These are phyloP conservation scores for Lactifluus rugatus DNA, from an alignment of 768 basidiomycete genomes.

Conservation along the genomic window DNA sequence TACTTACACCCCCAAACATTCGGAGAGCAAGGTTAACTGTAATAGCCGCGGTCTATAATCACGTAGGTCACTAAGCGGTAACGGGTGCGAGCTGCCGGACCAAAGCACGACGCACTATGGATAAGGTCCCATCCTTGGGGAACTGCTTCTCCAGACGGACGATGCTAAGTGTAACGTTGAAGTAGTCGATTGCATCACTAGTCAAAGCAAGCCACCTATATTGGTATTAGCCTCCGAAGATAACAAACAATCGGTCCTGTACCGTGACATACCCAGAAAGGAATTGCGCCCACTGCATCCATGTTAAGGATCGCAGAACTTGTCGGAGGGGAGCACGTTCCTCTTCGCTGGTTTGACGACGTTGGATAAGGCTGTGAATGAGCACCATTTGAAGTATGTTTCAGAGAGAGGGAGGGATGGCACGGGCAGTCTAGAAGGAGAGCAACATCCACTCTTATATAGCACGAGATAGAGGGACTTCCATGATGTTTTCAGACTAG, in stretches of 20 bases:
- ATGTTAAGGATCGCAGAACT: slow-evolving; percentile 34
- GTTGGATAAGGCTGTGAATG: not conserved
- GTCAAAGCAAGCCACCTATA: slow-evolving; percentile 76
- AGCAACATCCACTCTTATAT: not conserved
- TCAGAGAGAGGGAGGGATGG: not conserved
- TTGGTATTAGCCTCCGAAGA: not conserved
- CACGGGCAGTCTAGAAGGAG: not conserved
- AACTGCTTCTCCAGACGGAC: slow-evolving; percentile 40
- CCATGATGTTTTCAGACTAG: too few relatives aligned
- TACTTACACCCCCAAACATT: slow-evolving; percentile 54
- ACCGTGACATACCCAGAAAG: slow-evolving; percentile 41
- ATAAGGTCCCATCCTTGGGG: slow-evolving; percentile 25
- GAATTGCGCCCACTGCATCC: slow-evolving; percentile 44
- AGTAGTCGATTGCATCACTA: slow-evolving; percentile 79
- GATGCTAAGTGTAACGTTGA: slow-evolving; percentile 56
- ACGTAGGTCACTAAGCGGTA: not conserved
- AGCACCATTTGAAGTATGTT: not conserved
- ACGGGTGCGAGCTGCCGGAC: not conserved
- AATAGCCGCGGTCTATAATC: slow-evolving; percentile 56
- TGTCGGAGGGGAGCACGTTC: slow-evolving; percentile 28
- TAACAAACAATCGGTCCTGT: not conserved
- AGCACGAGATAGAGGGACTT: not conserved
- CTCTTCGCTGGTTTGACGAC: not conserved
- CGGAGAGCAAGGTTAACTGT: slow-evolving; percentile 87
- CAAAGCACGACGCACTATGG: slow-evolving; percentile 32